Evolutionary conservation across 176 grass and related monocot species (phyloP).

Genomic region (Musa schizocarpa): DNA sequence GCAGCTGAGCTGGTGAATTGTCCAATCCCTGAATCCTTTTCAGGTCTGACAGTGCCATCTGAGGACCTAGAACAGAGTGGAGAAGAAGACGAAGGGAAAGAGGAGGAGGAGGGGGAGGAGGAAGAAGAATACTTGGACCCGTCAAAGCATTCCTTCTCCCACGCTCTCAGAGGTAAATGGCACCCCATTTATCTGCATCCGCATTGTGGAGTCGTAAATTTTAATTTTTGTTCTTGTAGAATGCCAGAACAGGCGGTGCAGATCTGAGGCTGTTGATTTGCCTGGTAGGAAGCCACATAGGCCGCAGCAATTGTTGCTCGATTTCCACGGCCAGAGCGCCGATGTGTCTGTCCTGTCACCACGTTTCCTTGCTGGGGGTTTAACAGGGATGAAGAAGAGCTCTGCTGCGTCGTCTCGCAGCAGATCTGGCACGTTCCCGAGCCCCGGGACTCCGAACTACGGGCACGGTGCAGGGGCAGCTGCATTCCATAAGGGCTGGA

Average conservation of each 20-base stretch:
- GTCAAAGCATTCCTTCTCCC: conserved; percentile 24
- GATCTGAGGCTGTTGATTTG: conserved; percentile 28
- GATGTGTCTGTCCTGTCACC: conserved; percentile 44
- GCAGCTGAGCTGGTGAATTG: background rate
- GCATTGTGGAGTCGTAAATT: conserved; percentile 9
- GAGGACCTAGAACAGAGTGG: background rate
- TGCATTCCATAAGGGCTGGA: conserved; percentile 62
- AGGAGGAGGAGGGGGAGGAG: conserved; percentile 1
- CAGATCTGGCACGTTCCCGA: conserved; percentile 53
- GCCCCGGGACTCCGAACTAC: conserved; percentile 72
- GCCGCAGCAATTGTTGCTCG: conserved; percentile 47
- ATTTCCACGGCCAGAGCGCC: conserved; percentile 43
- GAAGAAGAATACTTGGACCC: conserved; percentile 24
- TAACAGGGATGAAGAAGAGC: conserved; percentile 59
- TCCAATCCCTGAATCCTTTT: conserved; percentile 9
- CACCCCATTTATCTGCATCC: background rate
- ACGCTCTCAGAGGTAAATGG: conserved; percentile 19
- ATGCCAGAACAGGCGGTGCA: conserved; percentile 35
- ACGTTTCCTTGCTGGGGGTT: conserved; percentile 31
- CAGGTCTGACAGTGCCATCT: background rate
- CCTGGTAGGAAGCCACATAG: conserved; percentile 38
- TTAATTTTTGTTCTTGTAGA: conserved; percentile 41
- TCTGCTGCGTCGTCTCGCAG: conserved; percentile 34
- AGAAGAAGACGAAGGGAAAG: background rate
- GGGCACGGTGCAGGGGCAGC: conserved; percentile 24